phyloP scores from a whole-genome alignment of 2,329 filamentous ascomycete genomes.

The Colletotrichum viniferum region DNA sequence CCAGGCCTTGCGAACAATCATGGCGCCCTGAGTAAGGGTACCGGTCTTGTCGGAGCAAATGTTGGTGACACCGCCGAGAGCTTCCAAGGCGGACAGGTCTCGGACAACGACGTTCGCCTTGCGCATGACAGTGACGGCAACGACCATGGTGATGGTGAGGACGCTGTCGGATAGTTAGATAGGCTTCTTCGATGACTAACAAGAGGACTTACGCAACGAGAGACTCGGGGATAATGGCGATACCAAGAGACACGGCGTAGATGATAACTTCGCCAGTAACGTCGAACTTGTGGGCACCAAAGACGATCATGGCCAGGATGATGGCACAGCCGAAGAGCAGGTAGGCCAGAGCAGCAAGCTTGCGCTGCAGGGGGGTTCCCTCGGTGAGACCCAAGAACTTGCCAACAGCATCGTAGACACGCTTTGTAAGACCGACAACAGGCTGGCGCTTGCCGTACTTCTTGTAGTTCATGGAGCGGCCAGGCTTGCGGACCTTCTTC shows the following conservation, averaged over 20 bases:
- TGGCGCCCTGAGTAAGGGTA: slow-evolving; percentile 70
- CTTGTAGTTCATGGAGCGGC: slow-evolving; percentile 55
- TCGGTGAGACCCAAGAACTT: slow-evolving; percentile 66
- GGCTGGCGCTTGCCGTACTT: slow-evolving; percentile 58
- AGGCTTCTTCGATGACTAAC: no score
- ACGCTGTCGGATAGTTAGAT: slow-evolving; percentile 43
- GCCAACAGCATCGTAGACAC: slow-evolving; percentile 53
- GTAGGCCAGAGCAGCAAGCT: slow-evolving; percentile 78
- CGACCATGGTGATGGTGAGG: slow-evolving; percentile 73
- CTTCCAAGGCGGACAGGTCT: slow-evolving; percentile 70
- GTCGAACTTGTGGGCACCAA: slow-evolving; percentile 59
- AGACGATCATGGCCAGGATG: slow-evolving; percentile 61
- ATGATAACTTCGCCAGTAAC: slow-evolving; percentile 58
- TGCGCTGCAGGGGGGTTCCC: slow-evolving; percentile 80
- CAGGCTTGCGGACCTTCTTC: slow-evolving; percentile 60
- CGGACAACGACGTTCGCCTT: slow-evolving; percentile 69
- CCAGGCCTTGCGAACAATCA: slow-evolving; percentile 73
- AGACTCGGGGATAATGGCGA: slow-evolving; percentile 68
- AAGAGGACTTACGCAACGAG: slow-evolving; percentile 59
- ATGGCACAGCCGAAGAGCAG: slow-evolving; percentile 75
- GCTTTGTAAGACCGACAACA: slow-evolving; percentile 49
- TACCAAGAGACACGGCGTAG: slow-evolving; percentile 62
- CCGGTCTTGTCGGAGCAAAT: slow-evolving; percentile 79
- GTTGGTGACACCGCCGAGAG: slow-evolving; percentile 72
- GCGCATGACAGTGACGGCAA: slow-evolving; percentile 68